A percentile compares a stretch with the other conserved stretches of the same genome.
phyloP scores from a whole-genome alignment of 371 early-diverging fungal species.

The Mortierella sp. region DNA sequence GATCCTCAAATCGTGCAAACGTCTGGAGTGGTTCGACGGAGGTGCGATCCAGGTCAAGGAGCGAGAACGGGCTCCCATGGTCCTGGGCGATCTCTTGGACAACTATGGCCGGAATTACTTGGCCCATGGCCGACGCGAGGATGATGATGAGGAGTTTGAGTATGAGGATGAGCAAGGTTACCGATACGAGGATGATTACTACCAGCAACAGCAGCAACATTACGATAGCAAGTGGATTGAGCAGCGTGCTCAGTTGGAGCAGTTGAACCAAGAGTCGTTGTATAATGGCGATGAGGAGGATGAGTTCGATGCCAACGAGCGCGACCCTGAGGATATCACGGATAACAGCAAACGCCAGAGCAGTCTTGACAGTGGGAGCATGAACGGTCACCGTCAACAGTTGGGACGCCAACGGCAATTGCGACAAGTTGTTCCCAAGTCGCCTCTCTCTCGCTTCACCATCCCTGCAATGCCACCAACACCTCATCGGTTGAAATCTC shows the following conservation, averaged over 20 bases:
- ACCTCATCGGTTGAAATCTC: conserved; percentile 16
- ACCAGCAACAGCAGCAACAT: conserved; percentile 10
- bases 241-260: conserved; percentile 13
- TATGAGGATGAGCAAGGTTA: conserved; percentile 20
- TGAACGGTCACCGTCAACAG: conserved; percentile 15
- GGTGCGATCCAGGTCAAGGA: conserved; percentile 44
- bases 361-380: conserved; percentile 39
- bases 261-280: conserved; percentile 6
- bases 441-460: conserved; percentile 25
- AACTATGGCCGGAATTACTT: conserved; percentile 37
- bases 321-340: conserved; percentile 47
- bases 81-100: conserved; percentile 35
- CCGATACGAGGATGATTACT: conserved; percentile 10
- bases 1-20: conserved; percentile 60
- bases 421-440: conserved; percentile 19
- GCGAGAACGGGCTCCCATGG: conserved; percentile 41
- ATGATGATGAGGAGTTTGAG: conserved; percentile 46
- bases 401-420: conserved; percentile 9
- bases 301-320: conserved; percentile 23
- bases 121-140: conserved; percentile 32
- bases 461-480: conserved; percentile 5
- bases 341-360: conserved; percentile 38
- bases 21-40: conserved; percentile 64
- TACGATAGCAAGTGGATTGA: conserved; percentile 23
- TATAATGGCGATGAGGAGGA: conserved; percentile 19